Evolutionary conservation across 768 basidiomycete species (phyloP).

Genomic region (Suillus occidentalis): DNA sequence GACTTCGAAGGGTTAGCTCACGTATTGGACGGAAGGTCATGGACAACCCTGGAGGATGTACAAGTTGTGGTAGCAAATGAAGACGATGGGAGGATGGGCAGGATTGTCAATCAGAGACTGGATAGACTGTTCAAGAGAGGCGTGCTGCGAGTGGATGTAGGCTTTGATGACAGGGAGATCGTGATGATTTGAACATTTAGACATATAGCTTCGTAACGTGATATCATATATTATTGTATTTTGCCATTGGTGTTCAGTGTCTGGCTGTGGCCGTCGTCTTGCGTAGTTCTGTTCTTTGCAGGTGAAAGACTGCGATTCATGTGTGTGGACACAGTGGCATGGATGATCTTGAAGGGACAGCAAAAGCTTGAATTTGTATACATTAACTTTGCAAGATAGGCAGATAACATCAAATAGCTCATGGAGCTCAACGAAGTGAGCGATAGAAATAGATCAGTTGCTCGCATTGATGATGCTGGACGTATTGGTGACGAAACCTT

Average conservation of each 20-base stretch:
- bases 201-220: not conserved
- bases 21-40: conserved; percentile 23
- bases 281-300: not conserved
- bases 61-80: conserved; percentile 32
- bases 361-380: not conserved
- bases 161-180: conserved; percentile 33
- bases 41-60: conserved; percentile 27
- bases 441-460: not conserved
- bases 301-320: not conserved
- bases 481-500: conserved; percentile 50
- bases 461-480: conserved; percentile 27
- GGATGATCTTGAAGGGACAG: not conserved
- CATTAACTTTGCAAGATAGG: not conserved
- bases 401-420: not conserved
- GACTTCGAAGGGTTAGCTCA: conserved; percentile 30
- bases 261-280: not conserved
- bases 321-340: not conserved
- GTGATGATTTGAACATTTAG: conserved; percentile 6
- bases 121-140: conserved; percentile 23
- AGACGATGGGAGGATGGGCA: conserved; percentile 26
- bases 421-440: not conserved
- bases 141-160: conserved; percentile 28
- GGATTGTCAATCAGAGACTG: conserved; percentile 25
- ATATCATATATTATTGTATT: not conserved
- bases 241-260: not conserved